These are phyloP conservation scores for Saccharomyces hybrid DNA, from an alignment of 1,139 yeast genomes.

Conservation along the genomic window DNA sequence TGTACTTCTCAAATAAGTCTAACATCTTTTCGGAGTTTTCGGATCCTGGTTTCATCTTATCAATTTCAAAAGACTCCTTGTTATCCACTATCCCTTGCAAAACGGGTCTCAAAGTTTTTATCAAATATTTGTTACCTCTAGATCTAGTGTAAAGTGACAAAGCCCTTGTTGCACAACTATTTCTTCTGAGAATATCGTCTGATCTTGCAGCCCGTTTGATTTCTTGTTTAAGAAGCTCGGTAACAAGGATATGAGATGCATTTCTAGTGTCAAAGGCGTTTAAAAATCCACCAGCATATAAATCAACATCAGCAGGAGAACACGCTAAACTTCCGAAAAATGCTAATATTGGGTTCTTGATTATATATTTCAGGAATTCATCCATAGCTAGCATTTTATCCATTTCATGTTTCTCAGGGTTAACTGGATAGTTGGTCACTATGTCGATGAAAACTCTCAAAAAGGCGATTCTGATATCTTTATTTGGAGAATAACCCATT, in stretches of 20 bases:
- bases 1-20: slow-evolving; percentile 47
- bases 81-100: slow-evolving; percentile 43
- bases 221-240: slow-evolving; percentile 55
- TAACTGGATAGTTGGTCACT: slow-evolving; percentile 38
- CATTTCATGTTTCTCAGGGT: slow-evolving; percentile 23
- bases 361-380: slow-evolving; percentile 12
- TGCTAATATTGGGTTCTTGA: slow-evolving; percentile 32
- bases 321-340: slow-evolving; percentile 39
- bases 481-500: slow-evolving; percentile 66
- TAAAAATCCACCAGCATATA: slow-evolving; percentile 60
- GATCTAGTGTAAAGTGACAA: slow-evolving; percentile 63
- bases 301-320: slow-evolving; percentile 64
- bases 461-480: slow-evolving; percentile 60
- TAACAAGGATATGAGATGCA: slow-evolving; percentile 49
- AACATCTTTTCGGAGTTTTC: slow-evolving; percentile 39
- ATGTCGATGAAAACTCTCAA: slow-evolving; percentile 70
- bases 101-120: slow-evolving; percentile 48
- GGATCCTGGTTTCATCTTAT: slow-evolving; percentile 40
- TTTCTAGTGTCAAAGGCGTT: slow-evolving; percentile 49
- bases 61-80: slow-evolving; percentile 59
- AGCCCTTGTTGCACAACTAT: slow-evolving; percentile 74
- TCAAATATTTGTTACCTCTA: slow-evolving; percentile 55
- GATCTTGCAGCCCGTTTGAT: slow-evolving; percentile 52
- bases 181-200: slow-evolving; percentile 69
- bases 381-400: slow-evolving; percentile 31